Base-by-base conservation (phyloP, 2,329 filamentous ascomycete species). In the Cryoendolithus antarcticus region DNA sequence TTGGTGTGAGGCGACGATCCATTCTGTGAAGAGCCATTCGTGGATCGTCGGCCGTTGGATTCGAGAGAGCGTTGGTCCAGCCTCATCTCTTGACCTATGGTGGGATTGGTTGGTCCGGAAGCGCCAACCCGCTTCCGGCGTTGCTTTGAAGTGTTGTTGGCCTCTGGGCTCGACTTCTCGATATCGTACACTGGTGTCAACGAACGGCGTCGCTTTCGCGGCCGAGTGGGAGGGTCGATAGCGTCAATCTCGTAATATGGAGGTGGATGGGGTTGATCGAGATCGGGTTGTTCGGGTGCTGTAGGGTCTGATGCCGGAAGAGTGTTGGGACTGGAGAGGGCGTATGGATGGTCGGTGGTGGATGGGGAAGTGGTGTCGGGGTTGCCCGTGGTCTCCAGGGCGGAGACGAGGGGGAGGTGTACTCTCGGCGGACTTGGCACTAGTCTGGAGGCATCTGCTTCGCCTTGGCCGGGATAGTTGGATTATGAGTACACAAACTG, bases 101-200 rank as follows among this genome's bases (percentile, higher is more conserved):
- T 29, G 36, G 37, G 31, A 41, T 46, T 31, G 27, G 24, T 29
- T 11, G 30, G 54, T 51, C 56, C 62, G 54, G 49, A 52, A 47
- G 53, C 47, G 51, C 56, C 61, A 59, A 54, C 59, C 58, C 54
- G 63, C 64, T 62, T 67, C 64, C 50, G 58, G 30, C 35, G 53
- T 45, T 52, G 53, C 43, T 53, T 58, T 43, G 52, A 56, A 29
- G 34, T 32, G 41, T 55, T 54, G 54, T 53, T 55, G 46, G 34
- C 37, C 39, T 39, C 10, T 35, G 39, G 35, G 50, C 45, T 36
- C 47, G 42, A 32, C 42, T 45, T 40, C 45, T 38, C 35, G 44
- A 39, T 51, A 47, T 37, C 29, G 45, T 48, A 44, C 10, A 44
- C 41, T 34, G 45, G 45, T 42, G 51, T 50, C 37, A 48, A 49